Base-by-base conservation (phyloP, 2,329 filamentous ascomycete genomes). In the Colletotrichum caudatum region DNA sequence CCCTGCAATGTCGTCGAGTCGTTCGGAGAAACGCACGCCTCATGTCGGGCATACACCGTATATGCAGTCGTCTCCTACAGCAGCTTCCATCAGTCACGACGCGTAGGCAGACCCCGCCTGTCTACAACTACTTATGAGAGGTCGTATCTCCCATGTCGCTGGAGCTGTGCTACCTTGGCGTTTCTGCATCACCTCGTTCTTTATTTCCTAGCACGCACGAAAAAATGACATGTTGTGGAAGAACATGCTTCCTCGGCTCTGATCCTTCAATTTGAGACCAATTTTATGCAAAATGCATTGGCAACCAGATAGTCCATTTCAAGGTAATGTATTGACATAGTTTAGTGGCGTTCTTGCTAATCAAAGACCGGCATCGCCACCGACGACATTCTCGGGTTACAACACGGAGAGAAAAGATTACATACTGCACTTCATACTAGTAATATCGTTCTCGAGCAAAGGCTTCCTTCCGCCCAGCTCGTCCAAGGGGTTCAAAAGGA, bases 401-500 rank as follows among this genome's bases (percentile, higher is more conserved):
- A 26, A n/a, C 41, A 20, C 41, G 26, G 56, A 48, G 29, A 68
- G 18, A 26, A 56, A 48, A 29, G 16, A 51, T 11, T 33, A n/a
- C 16, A 50, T 7, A 46, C 20, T 23, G 4, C 29, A 20, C 37
- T 50, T 18, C 35, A 5, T 26, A 35, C 48, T 63, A 66, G 41
- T 46, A 41, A 37, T 71, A 72, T 16, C 58, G 41, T 11, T 16
- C 48, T 14, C 20, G 29, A 18, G 37, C 44, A 44, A 63, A 68
- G 1, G 41, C n/a, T 23, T 48, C 60, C 26, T 46, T 57, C 35
- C 61, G 53, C 35, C 50, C 61, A 12, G 68, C 64, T 23, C 71
- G 68, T 16, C 69, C 72, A 37, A 72, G 61, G 5, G 72, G 58
- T 18, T 57, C 63, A 46, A 74, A 73, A 11, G 70, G 72, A 44